Percentiles rank a stretch among this genome's conserved stretches.
These are phyloP conservation scores for Linum lewisii DNA, from an alignment of 345 rosid species.

Conservation along the genomic window DNA sequence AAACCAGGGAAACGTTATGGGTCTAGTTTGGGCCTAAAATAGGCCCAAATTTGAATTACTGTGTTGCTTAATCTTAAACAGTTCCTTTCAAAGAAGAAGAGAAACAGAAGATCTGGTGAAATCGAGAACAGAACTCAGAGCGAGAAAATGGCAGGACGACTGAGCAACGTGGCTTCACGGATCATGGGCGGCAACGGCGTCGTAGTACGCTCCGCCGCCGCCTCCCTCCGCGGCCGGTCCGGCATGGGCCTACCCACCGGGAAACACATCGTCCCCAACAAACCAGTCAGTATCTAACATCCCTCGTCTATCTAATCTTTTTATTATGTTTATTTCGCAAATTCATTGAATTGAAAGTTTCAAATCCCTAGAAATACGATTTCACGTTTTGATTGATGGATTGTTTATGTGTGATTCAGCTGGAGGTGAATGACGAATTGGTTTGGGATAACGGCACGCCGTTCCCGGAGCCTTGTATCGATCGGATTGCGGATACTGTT, in stretches of 20 bases:
- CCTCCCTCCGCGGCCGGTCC: conserved; percentile 77
- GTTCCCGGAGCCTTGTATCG: conserved; percentile 88
- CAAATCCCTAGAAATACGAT: conserved; percentile 7
- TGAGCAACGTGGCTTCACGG: conserved; percentile 63
- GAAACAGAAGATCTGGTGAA: no score
- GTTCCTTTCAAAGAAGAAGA: no score
- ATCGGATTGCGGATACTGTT: conserved; percentile 95
- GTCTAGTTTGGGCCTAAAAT: no score
- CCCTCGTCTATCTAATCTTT: not conserved
- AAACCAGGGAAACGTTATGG: no score
- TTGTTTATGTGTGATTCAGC: conserved; percentile 25
- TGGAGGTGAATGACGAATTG: conserved; percentile 83
- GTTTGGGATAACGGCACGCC: conserved; percentile 92
- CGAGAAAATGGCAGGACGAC: conserved; percentile 62
- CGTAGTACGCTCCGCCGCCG: conserved; percentile 54
- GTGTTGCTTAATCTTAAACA: no score
- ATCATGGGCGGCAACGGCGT: conserved; percentile 89
- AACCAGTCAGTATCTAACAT: conserved; percentile 45
- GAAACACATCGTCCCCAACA: conserved; percentile 88
- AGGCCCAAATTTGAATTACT: no score
- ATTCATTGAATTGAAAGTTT: not conserved
- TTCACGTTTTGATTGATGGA: not conserved
- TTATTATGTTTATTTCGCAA: not conserved
- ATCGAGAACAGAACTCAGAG: not conserved
- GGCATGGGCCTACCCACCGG: conserved; percentile 98